Percentiles rank a stretch among this genome's conserved stretches.
phyloP scores from a whole-genome alignment of 352 stramenopile species.

The Phytopythium oedochilum region DNA sequence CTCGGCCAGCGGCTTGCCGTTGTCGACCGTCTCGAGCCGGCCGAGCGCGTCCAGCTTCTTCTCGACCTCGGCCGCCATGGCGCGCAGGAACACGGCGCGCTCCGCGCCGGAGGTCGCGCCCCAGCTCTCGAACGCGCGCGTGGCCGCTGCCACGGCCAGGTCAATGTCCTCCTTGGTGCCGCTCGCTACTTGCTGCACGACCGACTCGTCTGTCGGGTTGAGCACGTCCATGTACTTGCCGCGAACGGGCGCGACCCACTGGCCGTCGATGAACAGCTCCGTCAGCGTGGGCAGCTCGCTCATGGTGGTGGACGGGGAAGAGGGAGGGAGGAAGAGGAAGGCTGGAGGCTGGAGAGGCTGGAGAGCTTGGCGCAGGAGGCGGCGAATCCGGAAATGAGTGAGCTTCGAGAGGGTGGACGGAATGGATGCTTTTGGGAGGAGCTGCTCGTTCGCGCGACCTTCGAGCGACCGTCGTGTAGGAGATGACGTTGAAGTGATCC shows the following conservation, averaged over 20 bases:
- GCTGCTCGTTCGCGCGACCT: constrained; percentile 1
- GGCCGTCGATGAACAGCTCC: constrained; percentile 59
- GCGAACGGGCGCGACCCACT: constrained; percentile 39
- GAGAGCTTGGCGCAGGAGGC: background rate
- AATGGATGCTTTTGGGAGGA: too few species aligned
- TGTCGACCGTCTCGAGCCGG: constrained; percentile 61
- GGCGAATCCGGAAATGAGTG: constrained; percentile 7
- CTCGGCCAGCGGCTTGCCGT: constrained; percentile 58
- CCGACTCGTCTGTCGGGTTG: constrained; percentile 45
- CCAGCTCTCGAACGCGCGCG: constrained; percentile 40
- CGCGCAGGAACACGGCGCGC: constrained; percentile 46
- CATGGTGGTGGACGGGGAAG: constrained; percentile 6
- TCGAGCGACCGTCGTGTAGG: constrained; percentile 1
- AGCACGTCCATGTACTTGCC: constrained; percentile 54
- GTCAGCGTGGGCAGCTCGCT: constrained; percentile 32
- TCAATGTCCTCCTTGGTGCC: constrained; percentile 43
- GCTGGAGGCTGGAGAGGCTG: background rate
- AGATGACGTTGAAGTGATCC: constrained; percentile 1
- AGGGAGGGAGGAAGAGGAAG: background rate
- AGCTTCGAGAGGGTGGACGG: too few species aligned
- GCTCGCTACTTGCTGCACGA: constrained; percentile 44
- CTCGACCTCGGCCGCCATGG: constrained; percentile 37
- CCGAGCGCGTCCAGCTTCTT: constrained; percentile 31
- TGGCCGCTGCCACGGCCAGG: constrained; percentile 39
- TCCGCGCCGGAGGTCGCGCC: constrained; percentile 33